Evolutionary conservation across 495 filamentous ascomycete genomes (phyloP), one percentile per base, ranked within the genome.

Genomic region (Cairneyella variabilis): DNA sequence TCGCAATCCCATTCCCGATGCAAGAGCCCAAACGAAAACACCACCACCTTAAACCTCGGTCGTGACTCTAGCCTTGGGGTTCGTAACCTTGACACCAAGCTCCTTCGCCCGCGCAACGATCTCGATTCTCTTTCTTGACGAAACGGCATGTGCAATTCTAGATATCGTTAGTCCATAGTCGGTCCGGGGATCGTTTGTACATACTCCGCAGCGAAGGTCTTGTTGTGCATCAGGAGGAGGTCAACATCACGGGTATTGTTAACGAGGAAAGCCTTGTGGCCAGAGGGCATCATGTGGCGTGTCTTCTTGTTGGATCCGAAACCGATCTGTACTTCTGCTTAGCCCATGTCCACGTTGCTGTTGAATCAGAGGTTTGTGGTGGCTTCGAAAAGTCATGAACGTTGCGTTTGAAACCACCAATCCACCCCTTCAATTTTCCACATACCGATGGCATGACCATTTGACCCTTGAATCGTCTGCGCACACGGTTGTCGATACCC

Each of bases 201-300:
- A 66, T 87, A 97, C 93, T 97, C 95, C 68, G 93, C 93, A 71
- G 93, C 93, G 76, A 84, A 96, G 71, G 90, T 96, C 71, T 86
- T 86, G 86, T 97, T 97, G 86, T 98, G 95, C 93, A 98, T 98
- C 56, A 98, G 83, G 63, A 98, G 88, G 57, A 98, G 85, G 76
- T 97, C 92, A 68, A 98, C 86, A 67, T 97, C 95, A 69, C 83
- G 76, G 73, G 84, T 70, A 83, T 97, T 97, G 82, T 90, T 85
- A 76, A 98, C 93, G 70, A 97, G 85, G 85, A 98, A 98, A 54
- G 93, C 91, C 83, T 97, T 97, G 85, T 97, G 93, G 77, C 93
- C 93, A 66, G 90, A 95, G 69, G 93, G 95, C 85, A 91, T 96
- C 83, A 97, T 84, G 80, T 97, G 91, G 59, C 87, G 83, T 68